Percentiles rank a stretch among this genome's conserved stretches.
phyloP scores from a whole-genome alignment of 257 asterid species.

The Solanum lycopersicoides region DNA sequence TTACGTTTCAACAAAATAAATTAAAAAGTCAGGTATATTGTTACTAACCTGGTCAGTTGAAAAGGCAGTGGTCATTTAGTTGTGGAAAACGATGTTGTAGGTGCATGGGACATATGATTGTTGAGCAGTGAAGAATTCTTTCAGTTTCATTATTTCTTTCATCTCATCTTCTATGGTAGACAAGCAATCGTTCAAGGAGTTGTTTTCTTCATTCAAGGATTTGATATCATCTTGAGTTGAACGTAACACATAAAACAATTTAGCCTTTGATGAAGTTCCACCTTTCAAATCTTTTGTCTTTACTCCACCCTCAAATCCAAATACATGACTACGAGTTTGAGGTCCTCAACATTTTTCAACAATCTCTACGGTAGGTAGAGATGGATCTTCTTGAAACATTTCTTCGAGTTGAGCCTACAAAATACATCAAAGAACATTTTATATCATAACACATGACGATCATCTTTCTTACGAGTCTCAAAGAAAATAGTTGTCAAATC shows the following conservation, averaged over 20 bases:
- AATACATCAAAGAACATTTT: background rate
- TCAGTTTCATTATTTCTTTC: background rate
- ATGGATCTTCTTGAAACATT: background rate
- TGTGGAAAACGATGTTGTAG: background rate
- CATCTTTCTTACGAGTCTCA: too few relatives aligned
- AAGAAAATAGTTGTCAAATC: too few relatives aligned
- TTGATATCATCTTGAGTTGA: too few relatives aligned
- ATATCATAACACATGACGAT: background rate
- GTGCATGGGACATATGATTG: background rate
- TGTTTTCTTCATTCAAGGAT: too few relatives aligned
- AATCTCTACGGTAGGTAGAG: background rate
- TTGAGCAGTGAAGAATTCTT: background rate
- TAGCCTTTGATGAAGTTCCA: too few relatives aligned
- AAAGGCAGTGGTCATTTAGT: background rate
- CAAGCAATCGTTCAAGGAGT: too few relatives aligned
- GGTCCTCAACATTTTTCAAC: background rate
- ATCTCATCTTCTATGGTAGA: background rate
- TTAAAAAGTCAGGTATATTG: background rate
- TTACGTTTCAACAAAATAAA: background rate
- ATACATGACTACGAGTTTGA: background rate
- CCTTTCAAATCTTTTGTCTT: background rate
- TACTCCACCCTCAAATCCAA: background rate
- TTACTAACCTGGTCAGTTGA: background rate
- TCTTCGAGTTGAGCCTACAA: background rate
- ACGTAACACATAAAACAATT: too few relatives aligned